Base-by-base conservation (phyloP, 805 yeast species). In the Metschnikowia cerradonensis region DNA sequence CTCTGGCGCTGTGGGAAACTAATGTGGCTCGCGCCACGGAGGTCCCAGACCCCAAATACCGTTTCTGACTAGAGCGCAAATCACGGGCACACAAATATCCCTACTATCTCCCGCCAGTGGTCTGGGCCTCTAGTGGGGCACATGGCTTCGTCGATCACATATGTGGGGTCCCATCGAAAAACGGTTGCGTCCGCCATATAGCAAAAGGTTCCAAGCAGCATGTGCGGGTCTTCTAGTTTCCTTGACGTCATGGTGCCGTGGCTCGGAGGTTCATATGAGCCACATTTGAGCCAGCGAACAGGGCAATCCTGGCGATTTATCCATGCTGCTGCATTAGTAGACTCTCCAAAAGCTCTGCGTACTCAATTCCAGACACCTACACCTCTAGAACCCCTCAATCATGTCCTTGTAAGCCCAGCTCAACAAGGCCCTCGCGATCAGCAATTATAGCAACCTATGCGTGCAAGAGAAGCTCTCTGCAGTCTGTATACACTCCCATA, bases 381-480 rank as follows among this genome's bases (percentile, higher is more conserved):
- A n/a, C 14, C 22, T 19, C 20, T 13, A 8, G 22, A 36, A 36
- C 17, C 13, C 39, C 39, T 4, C 14, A 36, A 39, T 22, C 7
- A 22, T 8, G 31, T 14, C 6, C 32, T 14, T 22, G 15, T 6
- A 22, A 7, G 19, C 11, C 19, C 4, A 14, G 41, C 30, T 39
- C 17, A 14, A 17, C 41, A 10, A 39, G 19, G 23, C 41, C 31
- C 34, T 15, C 6, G n/a, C 22, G 43, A 13, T 14, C 30, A 33
- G 45, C 45, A 33, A 42, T 10, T 6, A 26, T 26, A 44, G 47
- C 47, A 44, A 44, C 19, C 41, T 19, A 44, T 34, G 47, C 47
- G 47, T 26, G 47, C 47, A 44, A 44, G 23, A 23, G 41, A 35
- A 44, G 41, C 47, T 35, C 36, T 15, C 32, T 44, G 47, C 47